Evolutionary conservation across 371 early-diverging fungal species (phyloP), one percentile per base, ranked within the genome.

Genomic region (Nematocida major): DNA sequence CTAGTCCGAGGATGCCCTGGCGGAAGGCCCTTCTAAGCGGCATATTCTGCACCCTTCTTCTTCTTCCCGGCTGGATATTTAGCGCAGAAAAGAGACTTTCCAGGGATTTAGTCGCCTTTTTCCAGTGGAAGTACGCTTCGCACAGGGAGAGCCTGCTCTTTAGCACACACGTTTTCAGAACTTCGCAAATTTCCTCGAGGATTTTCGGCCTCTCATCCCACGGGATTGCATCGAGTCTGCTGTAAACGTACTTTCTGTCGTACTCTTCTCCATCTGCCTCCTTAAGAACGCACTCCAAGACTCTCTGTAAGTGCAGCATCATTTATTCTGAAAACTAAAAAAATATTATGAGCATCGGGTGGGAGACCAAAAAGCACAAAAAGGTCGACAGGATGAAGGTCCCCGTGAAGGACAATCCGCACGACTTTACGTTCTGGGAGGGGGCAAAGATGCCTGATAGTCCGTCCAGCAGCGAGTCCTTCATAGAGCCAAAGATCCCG

Each of bases 331-430:
- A 11, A 32, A 28, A 18, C 7, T 4, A 15, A 68, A 68, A 68
- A 69, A 69, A 57, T 69, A 67, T 40, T 40, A 69, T 69, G 70
- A 22, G 62, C 47, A 38, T 69, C n/a, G 70, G 70, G 15, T 69
- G 70, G 70, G 59, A 69, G 26, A 62, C 30, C n/a, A 30, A 66
- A 20, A 69, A 69, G 18, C 18, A 9, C n/a, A 18, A 15, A 24
- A 26, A 28, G 22, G n/a, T 40, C 5, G 61, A 63, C 22, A 69
- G 43, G 32, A 50, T 61, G 4, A 61, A 62, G 47, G 47, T 69
- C 32, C 62, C 59, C 0, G 22, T 61, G 20, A 26, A 38, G 15
- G 62, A 69, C 15, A 15, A 20, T 13, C 0, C 30, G n/a, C 32
- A 36, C n/a, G 39, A 42, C 5, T 28, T 47, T 11, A 48, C 0